Percentiles rank a stretch among this genome's conserved stretches.
Evolutionary conservation across 2,329 filamentous ascomycete genomes (phyloP).

Genomic region (Cladosporium austrohemisphaericum): DNA sequence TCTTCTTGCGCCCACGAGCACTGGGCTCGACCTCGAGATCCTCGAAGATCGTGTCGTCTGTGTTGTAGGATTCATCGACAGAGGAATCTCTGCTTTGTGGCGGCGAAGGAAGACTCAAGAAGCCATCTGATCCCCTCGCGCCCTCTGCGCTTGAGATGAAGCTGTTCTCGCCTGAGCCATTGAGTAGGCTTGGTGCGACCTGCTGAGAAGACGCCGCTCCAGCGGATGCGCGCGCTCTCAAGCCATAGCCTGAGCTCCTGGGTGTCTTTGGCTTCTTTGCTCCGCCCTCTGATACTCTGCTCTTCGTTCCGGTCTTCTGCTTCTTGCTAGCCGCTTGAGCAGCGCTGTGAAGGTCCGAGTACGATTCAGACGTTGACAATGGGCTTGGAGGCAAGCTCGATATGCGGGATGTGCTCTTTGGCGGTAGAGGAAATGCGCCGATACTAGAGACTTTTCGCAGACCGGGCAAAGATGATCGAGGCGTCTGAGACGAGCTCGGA

Average conservation of each 20-base stretch:
- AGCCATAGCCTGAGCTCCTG: conserved; percentile 36
- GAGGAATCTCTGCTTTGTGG: conserved; percentile 89
- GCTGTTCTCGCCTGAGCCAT: conserved; percentile 73
- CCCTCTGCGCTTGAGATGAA: conserved; percentile 61
- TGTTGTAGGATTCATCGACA: conserved; percentile 79
- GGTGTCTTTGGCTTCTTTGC: conserved; percentile 26
- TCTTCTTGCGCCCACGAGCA: conserved; percentile 44
- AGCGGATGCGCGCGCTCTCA: conserved; percentile 45
- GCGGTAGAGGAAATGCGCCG: conserved; percentile 87
- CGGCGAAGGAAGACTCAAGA: conserved; percentile 74
- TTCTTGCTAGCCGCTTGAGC: conserved; percentile 32
- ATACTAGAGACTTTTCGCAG: conserved; percentile 89
- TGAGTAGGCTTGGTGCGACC: conserved; percentile 66
- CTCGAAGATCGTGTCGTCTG: conserved; percentile 83
- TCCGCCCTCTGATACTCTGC: conserved; percentile 30
- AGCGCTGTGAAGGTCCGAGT: conserved; percentile 31
- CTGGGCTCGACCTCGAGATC: conserved; percentile 59
- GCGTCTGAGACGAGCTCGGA: conserved; percentile 9
- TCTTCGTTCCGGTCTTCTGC: conserved; percentile 29
- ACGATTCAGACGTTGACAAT: conserved; percentile 47
- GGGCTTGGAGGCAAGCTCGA: conserved; percentile 59
- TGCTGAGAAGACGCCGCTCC: conserved; percentile 26
- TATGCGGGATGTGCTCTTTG: conserved; percentile 59
- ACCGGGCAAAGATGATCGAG: conserved; percentile 15
- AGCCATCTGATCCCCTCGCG: conserved; percentile 66